A percentile compares a stretch with the other conserved stretches of the same genome.
Evolutionary conservation across 1,284 basidiomycete genomes (phyloP).

Genomic region (Ustilago xerochloae): DNA sequence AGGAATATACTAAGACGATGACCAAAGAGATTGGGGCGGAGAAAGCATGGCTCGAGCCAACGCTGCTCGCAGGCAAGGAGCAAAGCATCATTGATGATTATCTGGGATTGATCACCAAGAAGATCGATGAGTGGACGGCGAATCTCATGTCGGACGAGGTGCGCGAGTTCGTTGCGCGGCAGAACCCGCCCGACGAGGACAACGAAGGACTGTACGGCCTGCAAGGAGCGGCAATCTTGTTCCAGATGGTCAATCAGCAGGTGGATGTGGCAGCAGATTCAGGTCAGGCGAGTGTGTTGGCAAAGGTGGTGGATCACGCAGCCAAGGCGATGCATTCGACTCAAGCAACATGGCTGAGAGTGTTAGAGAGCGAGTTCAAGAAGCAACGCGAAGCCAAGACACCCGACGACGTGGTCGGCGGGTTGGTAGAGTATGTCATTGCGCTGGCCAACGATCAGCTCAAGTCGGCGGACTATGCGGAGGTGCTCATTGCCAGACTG

Average conservation of each 20-base stretch:
- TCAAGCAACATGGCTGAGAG: slow-evolving; percentile 87
- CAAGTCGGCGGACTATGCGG: slow-evolving; percentile 92
- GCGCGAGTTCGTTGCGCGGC: slow-evolving; percentile 82
- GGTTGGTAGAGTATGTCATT: slow-evolving; percentile 94
- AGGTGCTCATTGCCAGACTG: slow-evolving; percentile 83
- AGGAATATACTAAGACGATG: slow-evolving; percentile 94
- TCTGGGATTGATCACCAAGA: slow-evolving; percentile 88
- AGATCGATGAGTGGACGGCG: slow-evolving; percentile 95
- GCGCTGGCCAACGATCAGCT: slow-evolving; percentile 99
- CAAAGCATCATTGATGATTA: slow-evolving; percentile 95
- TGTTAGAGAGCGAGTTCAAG: slow-evolving; percentile 86
- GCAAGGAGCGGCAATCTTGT: slow-evolving; percentile 92
- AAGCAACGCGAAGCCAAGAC: slow-evolving; percentile 80
- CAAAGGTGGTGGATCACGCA: slow-evolving; percentile 87
- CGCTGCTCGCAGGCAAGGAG: slow-evolving; percentile 88
- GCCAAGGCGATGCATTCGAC: slow-evolving; percentile 89
- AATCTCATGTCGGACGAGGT: slow-evolving; percentile 94
- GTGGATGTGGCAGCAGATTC: slow-evolving; percentile 94
- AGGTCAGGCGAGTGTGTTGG: slow-evolving; percentile 90
- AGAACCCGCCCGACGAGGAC: slow-evolving; percentile 87
- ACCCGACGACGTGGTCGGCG: slow-evolving; percentile 86
- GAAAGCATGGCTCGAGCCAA: slow-evolving; percentile 71
- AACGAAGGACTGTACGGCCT: slow-evolving; percentile 89
- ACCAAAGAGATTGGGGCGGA: slow-evolving; percentile 85
- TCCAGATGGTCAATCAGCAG: slow-evolving; percentile 97